Evolutionary conservation across 805 yeast genomes (phyloP), one percentile per base, ranked within the genome.

Genomic region (Metschnikowia shivogae): DNA sequence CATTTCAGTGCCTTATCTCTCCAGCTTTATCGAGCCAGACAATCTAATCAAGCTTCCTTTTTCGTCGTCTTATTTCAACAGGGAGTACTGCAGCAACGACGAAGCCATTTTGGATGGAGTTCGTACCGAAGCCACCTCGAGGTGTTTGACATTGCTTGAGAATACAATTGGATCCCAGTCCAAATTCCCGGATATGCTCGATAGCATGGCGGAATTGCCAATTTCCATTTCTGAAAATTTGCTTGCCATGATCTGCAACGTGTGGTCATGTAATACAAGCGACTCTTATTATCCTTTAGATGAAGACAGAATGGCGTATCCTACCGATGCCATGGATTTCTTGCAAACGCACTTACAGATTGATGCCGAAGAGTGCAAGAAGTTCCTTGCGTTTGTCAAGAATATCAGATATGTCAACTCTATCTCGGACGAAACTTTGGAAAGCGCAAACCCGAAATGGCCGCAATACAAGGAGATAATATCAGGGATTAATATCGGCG

Each of bases 21-120:
- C 30, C 11, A 40, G 31, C 34, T 39, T 50, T 7, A 11, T 42
- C 5, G 36, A 46, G 6, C 36, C 30, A 3, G 39, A 33, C 14
- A 45, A 44, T 8, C 22, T 47, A 14, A 39, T 40, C 38, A 47
- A 43, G 32, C 34, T 37, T 12, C 52, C 54, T 4, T 33, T 35
- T 32, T 30, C 33, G 19, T 12, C 19, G 12, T 34, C 42, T 11
- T 50, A 44, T 31, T 54, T 28, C 45, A 47, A 46, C 43, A 37
- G 34, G 24, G 48, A 44, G 7, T 54, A 54, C 30, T 52, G 56
- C 41, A 38, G 13, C 13, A 39, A 39, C 10, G 57, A 54, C 3
- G 28, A 26, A 2, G 13, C 19, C 1, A 26, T 52, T 13, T 32
- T 47, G n/a, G 34, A 35, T 2, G 51, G 56, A 12, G 39, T 50